A percentile compares a stretch with the other conserved stretches of the same genome.
These are phyloP conservation scores for Trypanosoma lewisi DNA, from an alignment of 208 protist genomes.

Conservation along the genomic window DNA sequence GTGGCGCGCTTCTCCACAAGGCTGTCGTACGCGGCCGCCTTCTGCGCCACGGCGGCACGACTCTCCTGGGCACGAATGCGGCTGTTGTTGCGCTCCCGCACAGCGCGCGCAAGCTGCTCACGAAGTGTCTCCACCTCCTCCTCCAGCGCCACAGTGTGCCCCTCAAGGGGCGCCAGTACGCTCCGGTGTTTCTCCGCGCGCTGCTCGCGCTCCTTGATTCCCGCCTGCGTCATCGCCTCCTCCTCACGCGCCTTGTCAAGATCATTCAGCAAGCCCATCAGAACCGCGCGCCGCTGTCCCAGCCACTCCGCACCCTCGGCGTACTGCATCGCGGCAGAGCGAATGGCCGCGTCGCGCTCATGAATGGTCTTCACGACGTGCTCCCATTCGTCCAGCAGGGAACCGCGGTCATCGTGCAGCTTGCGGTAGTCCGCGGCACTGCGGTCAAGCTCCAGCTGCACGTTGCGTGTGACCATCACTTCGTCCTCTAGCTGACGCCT, in stretches of 20 bases:
- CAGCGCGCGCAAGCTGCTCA: constrained; percentile 48
- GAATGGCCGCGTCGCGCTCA: constrained; percentile 84
- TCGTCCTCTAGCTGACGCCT: constrained; percentile 62
- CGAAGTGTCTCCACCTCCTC: constrained; percentile 80
- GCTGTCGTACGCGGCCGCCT: constrained; percentile 29
- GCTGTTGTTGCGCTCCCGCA: constrained; percentile 42
- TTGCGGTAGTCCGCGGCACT: constrained; percentile 88
- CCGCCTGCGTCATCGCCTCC: constrained; percentile 44
- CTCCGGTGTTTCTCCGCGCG: constrained; percentile 46
- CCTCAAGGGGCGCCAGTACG: constrained; percentile 33
- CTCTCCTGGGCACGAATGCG: constrained; percentile 31
- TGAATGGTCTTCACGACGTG: constrained; percentile 82
- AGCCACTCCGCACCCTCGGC: constrained; percentile 69
- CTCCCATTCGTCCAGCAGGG: constrained; percentile 91
- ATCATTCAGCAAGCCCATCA: constrained; percentile 29
- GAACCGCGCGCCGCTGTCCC: constrained; percentile 51
- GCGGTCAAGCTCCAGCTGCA: constrained; percentile 92
- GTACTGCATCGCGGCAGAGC: constrained; percentile 70
- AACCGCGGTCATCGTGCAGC: constrained; percentile 85
- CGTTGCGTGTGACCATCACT: constrained; percentile 80
- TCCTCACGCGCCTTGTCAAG: constrained; percentile 46
- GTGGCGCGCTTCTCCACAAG: constrained; percentile 27
- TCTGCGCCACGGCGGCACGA: constrained; percentile 33
- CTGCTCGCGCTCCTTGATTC: constrained; percentile 55
- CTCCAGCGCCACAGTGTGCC: constrained; percentile 61